phyloP scores from a whole-genome alignment of 192 early-diverging fungal species.

The Coemansia sp. region DNA sequence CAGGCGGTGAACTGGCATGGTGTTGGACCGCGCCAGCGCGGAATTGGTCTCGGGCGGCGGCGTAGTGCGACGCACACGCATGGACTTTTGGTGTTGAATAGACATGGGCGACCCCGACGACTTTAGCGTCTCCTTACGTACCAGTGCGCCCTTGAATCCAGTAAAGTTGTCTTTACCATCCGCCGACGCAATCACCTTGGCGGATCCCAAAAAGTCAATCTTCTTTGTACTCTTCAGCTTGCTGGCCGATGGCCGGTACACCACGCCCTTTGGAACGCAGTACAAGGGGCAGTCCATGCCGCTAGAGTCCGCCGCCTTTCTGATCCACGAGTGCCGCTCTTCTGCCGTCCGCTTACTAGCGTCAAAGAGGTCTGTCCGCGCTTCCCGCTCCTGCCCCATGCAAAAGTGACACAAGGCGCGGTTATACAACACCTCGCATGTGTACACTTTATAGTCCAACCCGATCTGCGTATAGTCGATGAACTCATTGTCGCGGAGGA shows the following conservation, averaged over 20 bases:
- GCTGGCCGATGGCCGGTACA: slow-evolving; percentile 82
- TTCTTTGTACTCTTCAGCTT: slow-evolving; percentile 84
- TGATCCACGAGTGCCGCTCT: slow-evolving; percentile 68
- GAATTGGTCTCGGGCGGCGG: slow-evolving; percentile 40
- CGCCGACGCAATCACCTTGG: slow-evolving; percentile 82
- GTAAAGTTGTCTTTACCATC: slow-evolving; percentile 57
- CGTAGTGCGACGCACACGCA: slow-evolving; percentile 45
- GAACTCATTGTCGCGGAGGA: slow-evolving; percentile 78
- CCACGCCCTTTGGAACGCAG: slow-evolving; percentile 72
- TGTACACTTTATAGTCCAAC: slow-evolving; percentile 83
- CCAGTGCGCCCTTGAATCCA: slow-evolving; percentile 57
- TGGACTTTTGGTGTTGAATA: slow-evolving; percentile 50
- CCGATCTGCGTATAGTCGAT: slow-evolving; percentile 98
- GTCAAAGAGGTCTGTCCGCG: slow-evolving; percentile 65
- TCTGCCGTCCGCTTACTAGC: slow-evolving; percentile 61
- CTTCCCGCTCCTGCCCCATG: slow-evolving; percentile 69
- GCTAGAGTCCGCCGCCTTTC: slow-evolving; percentile 60
- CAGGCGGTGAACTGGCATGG: slow-evolving; percentile 39
- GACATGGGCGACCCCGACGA: slow-evolving; percentile 16
- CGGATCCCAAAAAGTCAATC: slow-evolving; percentile 75
- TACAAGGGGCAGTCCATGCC: slow-evolving; percentile 72
- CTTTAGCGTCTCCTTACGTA: slow-evolving; percentile 51
- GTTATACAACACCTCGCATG: slow-evolving; percentile 91
- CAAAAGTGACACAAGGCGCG: slow-evolving; percentile 82
- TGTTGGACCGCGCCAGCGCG: slow-evolving; percentile 51